Percentiles rank a stretch among this genome's conserved stretches.
Conservation (phyloP, 805 yeast genomes). For the Saccharomyces mikatae region DNA sequence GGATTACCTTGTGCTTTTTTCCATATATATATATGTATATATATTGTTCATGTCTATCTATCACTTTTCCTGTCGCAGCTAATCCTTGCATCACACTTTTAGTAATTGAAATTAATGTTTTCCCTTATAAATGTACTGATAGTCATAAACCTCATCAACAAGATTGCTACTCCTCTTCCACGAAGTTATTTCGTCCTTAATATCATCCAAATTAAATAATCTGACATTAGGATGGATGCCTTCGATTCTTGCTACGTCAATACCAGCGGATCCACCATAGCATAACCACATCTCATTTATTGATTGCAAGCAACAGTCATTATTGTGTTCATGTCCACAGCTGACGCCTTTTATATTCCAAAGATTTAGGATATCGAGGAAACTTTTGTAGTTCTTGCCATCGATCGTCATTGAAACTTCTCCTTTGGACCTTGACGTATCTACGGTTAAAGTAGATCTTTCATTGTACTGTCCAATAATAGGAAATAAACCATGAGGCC, state of each 20-base stretch:
- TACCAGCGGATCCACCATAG: conserved; percentile 60
- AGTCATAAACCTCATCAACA: conserved; percentile 39
- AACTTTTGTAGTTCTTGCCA: not conserved
- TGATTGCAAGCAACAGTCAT: conserved; percentile 51
- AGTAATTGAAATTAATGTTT: not conserved
- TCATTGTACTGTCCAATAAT: conserved; percentile 33
- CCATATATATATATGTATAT: too few relatives aligned
- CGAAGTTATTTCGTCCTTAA: conserved; percentile 36
- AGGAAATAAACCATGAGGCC: conserved; percentile 33
- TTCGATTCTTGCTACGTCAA: conserved; percentile 55
- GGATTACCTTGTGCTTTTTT: not conserved
- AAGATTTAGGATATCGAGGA: conserved; percentile 31
- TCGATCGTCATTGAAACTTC: conserved; percentile 8
- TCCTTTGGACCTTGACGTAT: not conserved
- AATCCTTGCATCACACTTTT: not conserved
- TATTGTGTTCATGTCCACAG: conserved; percentile 65
- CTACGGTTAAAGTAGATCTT: conserved; percentile 34
- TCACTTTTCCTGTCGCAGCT: not conserved
- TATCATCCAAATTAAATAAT: conserved; percentile 42
- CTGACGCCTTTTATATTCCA: conserved; percentile 46
- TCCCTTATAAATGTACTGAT: conserved; percentile 30
- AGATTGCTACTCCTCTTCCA: conserved; percentile 51
- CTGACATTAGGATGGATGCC: conserved; percentile 43
- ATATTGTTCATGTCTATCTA: not conserved
- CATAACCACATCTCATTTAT: conserved; percentile 47